These are phyloP conservation scores for Saccharomycopsis olivae DNA, from an alignment of 805 yeast genomes.

Conservation along the genomic window DNA sequence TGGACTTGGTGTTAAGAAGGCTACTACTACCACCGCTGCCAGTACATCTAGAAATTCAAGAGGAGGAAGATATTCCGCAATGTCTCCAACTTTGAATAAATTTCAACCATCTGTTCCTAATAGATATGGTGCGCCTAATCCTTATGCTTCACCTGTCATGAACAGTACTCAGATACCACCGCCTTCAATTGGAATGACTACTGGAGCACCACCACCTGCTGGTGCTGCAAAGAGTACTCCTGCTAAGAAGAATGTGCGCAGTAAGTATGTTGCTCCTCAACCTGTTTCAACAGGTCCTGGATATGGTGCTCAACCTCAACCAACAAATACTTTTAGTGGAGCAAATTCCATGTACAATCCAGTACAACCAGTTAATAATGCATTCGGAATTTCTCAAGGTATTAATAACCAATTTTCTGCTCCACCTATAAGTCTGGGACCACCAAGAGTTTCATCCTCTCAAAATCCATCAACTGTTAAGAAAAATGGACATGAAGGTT, in stretches of 20 bases:
- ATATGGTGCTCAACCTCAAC: slow-evolving; percentile 12
- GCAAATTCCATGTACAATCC: background rate
- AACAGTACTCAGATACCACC: background rate
- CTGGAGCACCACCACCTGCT: slow-evolving; percentile 7
- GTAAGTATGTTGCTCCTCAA: slow-evolving; percentile 23
- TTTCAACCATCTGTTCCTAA: background rate
- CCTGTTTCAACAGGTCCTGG: slow-evolving; percentile 22
- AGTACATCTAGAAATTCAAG: slow-evolving; percentile 1
- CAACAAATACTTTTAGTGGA: slow-evolving; percentile 3
- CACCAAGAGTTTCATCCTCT: background rate
- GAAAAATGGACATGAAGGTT: slow-evolving; percentile 49
- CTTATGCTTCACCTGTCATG: background rate
- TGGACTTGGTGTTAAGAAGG: slow-evolving; percentile 17
- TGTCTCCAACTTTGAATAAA: background rate
- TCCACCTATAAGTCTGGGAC: background rate
- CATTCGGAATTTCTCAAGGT: background rate
- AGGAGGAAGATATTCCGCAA: background rate
- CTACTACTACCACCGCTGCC: slow-evolving; percentile 12
- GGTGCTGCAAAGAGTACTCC: slow-evolving; percentile 16
- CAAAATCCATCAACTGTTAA: slow-evolving; percentile 20
- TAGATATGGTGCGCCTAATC: background rate
- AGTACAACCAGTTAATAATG: background rate
- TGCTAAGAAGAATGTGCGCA: slow-evolving; percentile 24
- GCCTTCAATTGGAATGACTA: too few species aligned
- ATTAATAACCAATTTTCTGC: background rate